These are phyloP conservation scores for Plasmopara muralis DNA, from an alignment of 352 stramenopile genomes.

Conservation along the genomic window DNA sequence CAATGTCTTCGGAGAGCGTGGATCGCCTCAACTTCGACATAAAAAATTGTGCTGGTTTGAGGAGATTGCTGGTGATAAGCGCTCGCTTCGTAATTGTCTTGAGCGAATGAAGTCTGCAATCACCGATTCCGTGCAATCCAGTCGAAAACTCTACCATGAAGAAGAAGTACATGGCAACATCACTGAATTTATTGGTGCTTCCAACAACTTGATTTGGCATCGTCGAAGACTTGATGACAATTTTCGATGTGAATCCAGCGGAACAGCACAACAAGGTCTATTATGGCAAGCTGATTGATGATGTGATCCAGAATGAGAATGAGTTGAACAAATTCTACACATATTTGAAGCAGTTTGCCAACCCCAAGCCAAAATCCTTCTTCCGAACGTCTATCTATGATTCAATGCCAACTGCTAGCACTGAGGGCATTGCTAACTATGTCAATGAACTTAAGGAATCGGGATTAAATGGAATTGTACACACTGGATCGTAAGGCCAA, in stretches of 20 bases:
- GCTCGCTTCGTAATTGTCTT: neutral
- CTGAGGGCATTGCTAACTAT: neutral
- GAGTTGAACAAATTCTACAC: neutral
- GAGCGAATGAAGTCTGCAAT: neutral
- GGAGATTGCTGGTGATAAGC: neutral
- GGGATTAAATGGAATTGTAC: conserved; percentile 1
- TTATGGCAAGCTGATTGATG: neutral
- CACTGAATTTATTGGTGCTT: neutral
- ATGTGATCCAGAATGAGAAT: neutral
- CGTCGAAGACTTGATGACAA: neutral
- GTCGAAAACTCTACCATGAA: neutral
- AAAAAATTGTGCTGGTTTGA: neutral
- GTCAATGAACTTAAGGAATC: neutral
- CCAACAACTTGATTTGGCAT: neutral
- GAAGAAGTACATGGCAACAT: neutral
- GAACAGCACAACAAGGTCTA: neutral
- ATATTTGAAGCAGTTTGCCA: neutral
- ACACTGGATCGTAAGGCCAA: neutral
- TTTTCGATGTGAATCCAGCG: neutral
- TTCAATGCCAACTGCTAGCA: neutral
- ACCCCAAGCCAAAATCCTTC: neutral
- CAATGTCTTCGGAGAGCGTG: neutral
- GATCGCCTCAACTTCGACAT: neutral
- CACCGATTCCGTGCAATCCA: neutral
- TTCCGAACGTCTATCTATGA: neutral